These are phyloP conservation scores for Fusarium fujikuroi DNA, from an alignment of 2,329 filamentous ascomycete genomes.

Conservation along the genomic window DNA sequence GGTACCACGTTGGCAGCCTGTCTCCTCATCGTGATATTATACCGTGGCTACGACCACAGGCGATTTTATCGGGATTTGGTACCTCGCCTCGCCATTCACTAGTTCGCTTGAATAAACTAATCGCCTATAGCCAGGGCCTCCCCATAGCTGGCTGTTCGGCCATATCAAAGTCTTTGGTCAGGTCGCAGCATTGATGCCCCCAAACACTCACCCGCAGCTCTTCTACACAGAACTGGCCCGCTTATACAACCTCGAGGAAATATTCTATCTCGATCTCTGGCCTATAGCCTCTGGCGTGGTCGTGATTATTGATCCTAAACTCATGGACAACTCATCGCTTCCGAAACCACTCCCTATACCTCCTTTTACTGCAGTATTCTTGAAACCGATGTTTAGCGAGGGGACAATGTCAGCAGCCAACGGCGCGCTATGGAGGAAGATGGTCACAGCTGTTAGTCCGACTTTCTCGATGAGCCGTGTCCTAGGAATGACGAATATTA, in stretches of 20 bases:
- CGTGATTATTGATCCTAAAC: not conserved
- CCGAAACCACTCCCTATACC: conserved; percentile 2
- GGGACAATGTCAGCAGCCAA: not conserved
- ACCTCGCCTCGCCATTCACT: not conserved
- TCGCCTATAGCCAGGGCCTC: not conserved
- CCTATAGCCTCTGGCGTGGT: not conserved
- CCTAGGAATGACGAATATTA: not conserved
- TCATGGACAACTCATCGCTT: conserved; percentile 8
- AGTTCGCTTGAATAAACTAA: not conserved
- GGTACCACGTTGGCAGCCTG: not conserved
- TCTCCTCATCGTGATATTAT: not conserved
- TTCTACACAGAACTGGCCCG: conserved; percentile 18
- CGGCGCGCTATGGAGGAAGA: conserved; percentile 7
- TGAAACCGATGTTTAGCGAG: conserved; percentile 3
- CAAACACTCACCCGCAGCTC: conserved; percentile 18
- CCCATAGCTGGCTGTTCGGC: conserved; percentile 25
- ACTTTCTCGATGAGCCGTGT: conserved; percentile 8
- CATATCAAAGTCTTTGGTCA: conserved; percentile 15
- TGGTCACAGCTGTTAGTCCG: not conserved
- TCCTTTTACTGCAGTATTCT: not conserved
- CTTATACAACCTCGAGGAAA: not conserved
- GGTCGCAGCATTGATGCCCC: conserved; percentile 8
- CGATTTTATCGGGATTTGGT: conserved; percentile 24
- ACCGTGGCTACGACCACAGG: conserved; percentile 9
- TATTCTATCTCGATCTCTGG: conserved; percentile 31